phyloP scores from a whole-genome alignment of 2,329 filamentous ascomycete species.

The Fusarium oligoseptatum region DNA sequence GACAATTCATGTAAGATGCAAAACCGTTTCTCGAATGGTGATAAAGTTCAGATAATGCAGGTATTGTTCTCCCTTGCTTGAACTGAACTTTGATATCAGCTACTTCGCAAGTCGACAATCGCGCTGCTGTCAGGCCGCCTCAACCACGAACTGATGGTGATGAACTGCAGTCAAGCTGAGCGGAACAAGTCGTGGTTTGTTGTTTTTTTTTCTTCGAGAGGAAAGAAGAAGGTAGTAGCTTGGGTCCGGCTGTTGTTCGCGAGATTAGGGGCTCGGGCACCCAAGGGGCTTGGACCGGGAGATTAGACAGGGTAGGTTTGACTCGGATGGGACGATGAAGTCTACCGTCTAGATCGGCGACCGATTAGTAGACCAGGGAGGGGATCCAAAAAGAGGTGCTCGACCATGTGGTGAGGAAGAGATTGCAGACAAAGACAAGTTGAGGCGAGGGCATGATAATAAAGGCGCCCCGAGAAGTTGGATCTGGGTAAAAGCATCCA shows the following conservation, averaged over 20 bases:
- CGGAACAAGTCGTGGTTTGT: constrained; percentile 29
- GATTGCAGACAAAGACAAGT: constrained; percentile 19
- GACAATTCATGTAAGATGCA: constrained; percentile 39
- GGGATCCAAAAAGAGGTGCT: constrained; percentile 10
- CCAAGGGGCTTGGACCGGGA: constrained; percentile 44
- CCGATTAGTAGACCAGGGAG: constrained; percentile 11
- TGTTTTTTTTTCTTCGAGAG: constrained; percentile 28
- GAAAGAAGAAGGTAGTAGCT: constrained; percentile 34
- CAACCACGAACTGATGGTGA: not conserved
- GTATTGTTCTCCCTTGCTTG: constrained; percentile 6
- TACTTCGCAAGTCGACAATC: constrained; percentile 22
- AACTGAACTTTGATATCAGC: constrained; percentile 11
- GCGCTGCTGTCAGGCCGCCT: constrained; percentile 3
- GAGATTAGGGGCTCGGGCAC: constrained; percentile 46
- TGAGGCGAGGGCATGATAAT: constrained; percentile 39
- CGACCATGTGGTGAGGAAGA: constrained; percentile 5
- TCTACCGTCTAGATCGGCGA: constrained; percentile 22
- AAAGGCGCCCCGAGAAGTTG: constrained; percentile 36
- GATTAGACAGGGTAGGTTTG: constrained; percentile 41
- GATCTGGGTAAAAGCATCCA: constrained; percentile 27
- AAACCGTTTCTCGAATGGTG: constrained; percentile 23
- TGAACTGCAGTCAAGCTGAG: constrained; percentile 11
- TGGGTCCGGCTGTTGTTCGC: constrained; percentile 33
- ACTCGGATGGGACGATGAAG: constrained; percentile 32
- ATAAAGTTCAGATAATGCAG: constrained; percentile 14